These are phyloP conservation scores for Proliferodiscus dingleyae DNA, from an alignment of 2,329 filamentous ascomycete species.

Conservation along the genomic window DNA sequence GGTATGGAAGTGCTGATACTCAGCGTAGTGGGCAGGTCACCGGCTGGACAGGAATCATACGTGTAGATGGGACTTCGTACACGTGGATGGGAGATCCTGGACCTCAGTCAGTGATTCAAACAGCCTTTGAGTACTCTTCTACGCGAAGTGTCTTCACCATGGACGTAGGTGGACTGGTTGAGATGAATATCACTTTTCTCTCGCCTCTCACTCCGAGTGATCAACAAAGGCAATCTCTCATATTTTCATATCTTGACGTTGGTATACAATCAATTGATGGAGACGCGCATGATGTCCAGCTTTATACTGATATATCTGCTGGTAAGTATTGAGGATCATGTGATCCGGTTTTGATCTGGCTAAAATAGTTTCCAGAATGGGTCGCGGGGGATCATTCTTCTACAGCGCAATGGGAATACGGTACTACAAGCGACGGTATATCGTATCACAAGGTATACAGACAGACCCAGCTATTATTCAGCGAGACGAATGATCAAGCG, in stretches of 20 bases:
- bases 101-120: constrained; percentile 51
- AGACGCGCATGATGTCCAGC: constrained; percentile 55
- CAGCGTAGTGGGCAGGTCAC: constrained; percentile 46
- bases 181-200: constrained; percentile 64
- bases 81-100: constrained; percentile 62
- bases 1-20: constrained; percentile 2
- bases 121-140: constrained; percentile 63
- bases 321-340: constrained; percentile 39
- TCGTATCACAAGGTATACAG: constrained; percentile 61
- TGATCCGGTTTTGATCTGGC: constrained; percentile 1
- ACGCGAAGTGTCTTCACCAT: constrained; percentile 67
- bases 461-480: constrained; percentile 57
- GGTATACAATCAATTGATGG: constrained; percentile 60
- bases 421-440: constrained; percentile 41
- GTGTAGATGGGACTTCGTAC: constrained; percentile 59
- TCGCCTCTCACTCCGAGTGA: constrained; percentile 66
- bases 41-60: constrained; percentile 65
- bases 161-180: constrained; percentile 54
- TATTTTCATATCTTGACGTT: constrained; percentile 66
- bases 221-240: constrained; percentile 60
- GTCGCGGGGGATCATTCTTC: constrained; percentile 56
- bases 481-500: constrained; percentile 64
- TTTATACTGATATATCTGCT: constrained; percentile 70
- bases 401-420: constrained; percentile 59
- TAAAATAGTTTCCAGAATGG: constrained; percentile 58